These are phyloP conservation scores for Saprolegnia parasitica DNA, from an alignment of 352 stramenopile genomes.

Conservation along the genomic window DNA sequence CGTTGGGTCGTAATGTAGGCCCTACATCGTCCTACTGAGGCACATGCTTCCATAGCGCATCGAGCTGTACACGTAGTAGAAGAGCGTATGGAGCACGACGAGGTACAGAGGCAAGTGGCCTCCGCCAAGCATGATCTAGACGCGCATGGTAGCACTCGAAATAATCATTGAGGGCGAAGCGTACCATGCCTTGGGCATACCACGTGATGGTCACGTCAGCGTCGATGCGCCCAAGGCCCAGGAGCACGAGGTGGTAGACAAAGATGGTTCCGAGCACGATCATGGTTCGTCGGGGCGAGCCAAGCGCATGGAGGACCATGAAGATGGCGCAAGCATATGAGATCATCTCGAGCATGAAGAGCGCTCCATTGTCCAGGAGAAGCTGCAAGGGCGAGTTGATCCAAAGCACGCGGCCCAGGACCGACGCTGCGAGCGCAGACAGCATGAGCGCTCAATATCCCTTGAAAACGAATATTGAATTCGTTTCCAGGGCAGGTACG, in stretches of 20 bases:
- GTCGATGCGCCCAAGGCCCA: not conserved
- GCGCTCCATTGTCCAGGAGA: conserved; percentile 56
- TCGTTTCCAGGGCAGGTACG: no score
- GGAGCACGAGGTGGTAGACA: conserved; percentile 47
- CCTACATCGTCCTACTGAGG: conserved; percentile 32
- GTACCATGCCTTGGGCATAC: conserved; percentile 2
- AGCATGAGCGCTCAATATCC: conserved; percentile 11
- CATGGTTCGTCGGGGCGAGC: conserved; percentile 68
- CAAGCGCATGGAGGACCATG: conserved; percentile 69
- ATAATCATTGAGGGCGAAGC: not conserved
- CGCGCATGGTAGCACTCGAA: not conserved
- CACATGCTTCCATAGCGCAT: not conserved
- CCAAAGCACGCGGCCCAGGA: not conserved
- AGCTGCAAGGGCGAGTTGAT: conserved; percentile 27
- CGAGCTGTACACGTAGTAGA: conserved; percentile 67
- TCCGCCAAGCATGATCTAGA: conserved; percentile 50
- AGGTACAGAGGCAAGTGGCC: conserved; percentile 55
- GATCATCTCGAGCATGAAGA: conserved; percentile 56
- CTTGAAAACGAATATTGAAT: conserved; percentile 2
- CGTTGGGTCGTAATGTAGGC: conserved; percentile 65
- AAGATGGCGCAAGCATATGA: conserved; percentile 59
- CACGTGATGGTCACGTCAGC: not conserved
- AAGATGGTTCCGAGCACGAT: conserved; percentile 56
- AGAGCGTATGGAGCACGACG: conserved; percentile 60
- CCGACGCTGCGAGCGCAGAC: not conserved